Base-by-base conservation (phyloP, 1,139 yeast genomes). In the Schizosaccharomyces versatilis region DNA sequence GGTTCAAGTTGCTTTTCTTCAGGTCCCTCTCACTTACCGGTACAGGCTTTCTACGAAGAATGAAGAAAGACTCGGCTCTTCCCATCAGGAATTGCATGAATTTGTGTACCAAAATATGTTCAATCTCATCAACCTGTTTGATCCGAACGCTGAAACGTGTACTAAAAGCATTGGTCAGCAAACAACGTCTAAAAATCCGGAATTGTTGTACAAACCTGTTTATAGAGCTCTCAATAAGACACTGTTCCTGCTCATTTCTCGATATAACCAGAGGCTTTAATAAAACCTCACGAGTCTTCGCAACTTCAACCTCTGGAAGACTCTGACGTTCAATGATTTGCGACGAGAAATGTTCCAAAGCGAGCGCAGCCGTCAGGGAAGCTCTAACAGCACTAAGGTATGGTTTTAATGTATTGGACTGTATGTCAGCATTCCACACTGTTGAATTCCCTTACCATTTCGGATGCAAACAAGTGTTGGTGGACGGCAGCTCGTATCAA, bases 51-150 rank as follows among this genome's bases (percentile, higher is more conserved):
- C 99, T 75, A 73, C 99, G 81, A 62, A 90, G 74, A 60, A 90
- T 86, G 65, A 84, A 80, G 71, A 90, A 90, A 62, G 84, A 80
- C 67, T 90, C 98, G 1, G 99, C 98, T 68, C 98, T 80, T 54
- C 90, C 86, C 39, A 95, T 88, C 66, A 90, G 75, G 68, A 90
- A 90, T 61, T 96, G 73, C 10, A 96, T 82, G 68, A 90, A 90
- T 68, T 88, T 86, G 67, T 85, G 95, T 51, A 90, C 98, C 62
- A 90, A 74, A 58, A 90, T 86, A 63, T 79, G 83, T 69, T 90
- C 99, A 66, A 93, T 90, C 68, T 90, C 98, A 68, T 90, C 99
- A 7, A 95, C 94, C 68, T 90, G 98, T 68, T 90, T 90, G 68
- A 90, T 90, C 66, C 82, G 83, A 63, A 90, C 82, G 53, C 94